Evolutionary conservation across 768 basidiomycete species (phyloP).

Genomic region (Pleurotus djamor): DNA sequence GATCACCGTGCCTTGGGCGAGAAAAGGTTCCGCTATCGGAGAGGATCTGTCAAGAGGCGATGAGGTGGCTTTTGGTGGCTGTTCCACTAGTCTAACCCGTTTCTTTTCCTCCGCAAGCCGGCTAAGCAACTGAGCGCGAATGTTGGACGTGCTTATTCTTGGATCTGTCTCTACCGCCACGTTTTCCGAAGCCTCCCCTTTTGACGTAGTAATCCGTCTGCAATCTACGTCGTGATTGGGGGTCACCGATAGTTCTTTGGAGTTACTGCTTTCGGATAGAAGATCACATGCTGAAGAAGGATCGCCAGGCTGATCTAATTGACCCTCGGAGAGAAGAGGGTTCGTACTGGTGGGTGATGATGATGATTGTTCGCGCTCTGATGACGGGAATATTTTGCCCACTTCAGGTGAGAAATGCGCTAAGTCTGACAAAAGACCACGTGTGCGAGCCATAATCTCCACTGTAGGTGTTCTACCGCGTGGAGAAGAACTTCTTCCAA

Average conservation of each 20-base stretch:
- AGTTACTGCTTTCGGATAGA: neutral
- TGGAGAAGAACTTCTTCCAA: neutral
- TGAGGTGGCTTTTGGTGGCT: slow-evolving; percentile 2
- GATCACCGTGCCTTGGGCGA: slow-evolving; percentile 2
- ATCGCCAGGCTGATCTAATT: slow-evolving; percentile 1
- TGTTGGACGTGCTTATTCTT: slow-evolving; percentile 7
- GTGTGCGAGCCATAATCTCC: slow-evolving; percentile 17
- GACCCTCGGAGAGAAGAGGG: neutral
- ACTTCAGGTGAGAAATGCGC: neutral
- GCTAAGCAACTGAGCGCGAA: slow-evolving; percentile 35
- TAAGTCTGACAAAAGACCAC: slow-evolving; percentile 15
- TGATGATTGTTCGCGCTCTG: neutral
- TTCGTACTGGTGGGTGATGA: neutral
- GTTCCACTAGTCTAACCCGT: slow-evolving; percentile 15
- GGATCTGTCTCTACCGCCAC: slow-evolving; percentile 7
- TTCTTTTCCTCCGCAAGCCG: slow-evolving; percentile 43
- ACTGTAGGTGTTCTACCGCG: neutral
- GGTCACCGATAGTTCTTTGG: neutral
- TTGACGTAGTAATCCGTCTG: too few species aligned
- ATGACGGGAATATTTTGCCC: neutral
- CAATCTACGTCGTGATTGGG: neutral
- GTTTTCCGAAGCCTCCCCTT: neutral
- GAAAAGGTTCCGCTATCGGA: slow-evolving; percentile 8
- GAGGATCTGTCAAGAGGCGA: slow-evolving; percentile 14
- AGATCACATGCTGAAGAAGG: neutral